Conservation (phyloP, 139 green algal species). For the Nannochloris sp. region DNA sequence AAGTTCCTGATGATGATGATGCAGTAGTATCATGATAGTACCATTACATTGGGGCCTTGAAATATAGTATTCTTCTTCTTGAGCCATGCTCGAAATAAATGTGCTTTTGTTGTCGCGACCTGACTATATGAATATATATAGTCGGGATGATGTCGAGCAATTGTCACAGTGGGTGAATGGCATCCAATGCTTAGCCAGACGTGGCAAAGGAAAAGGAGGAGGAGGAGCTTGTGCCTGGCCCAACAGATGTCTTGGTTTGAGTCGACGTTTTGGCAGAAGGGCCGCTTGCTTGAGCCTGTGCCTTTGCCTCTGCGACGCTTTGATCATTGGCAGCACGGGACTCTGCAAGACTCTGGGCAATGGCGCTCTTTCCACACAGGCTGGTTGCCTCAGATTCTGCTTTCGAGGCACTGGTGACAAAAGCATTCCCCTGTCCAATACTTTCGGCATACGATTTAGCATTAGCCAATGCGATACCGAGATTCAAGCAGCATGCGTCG, state of each 20-base stretch:
- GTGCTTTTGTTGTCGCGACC: no score
- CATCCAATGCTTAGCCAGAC: neutral
- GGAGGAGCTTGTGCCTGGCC: neutral
- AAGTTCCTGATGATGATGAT: slow-evolving; percentile 14
- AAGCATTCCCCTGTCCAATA: slow-evolving; percentile 3
- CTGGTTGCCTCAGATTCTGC: slow-evolving; percentile 2
- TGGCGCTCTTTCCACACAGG: neutral
- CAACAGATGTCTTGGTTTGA: slow-evolving; percentile 6
- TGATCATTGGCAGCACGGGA: neutral
- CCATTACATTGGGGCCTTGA: no score
- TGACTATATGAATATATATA: no score
- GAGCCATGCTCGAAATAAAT: no score
- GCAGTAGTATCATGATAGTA: no score
- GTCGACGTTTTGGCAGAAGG: neutral
- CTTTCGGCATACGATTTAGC: neutral
- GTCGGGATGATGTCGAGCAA: no score
- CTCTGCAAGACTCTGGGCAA: slow-evolving; percentile 5
- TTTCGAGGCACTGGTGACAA: neutral
- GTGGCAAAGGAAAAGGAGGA: slow-evolving; percentile 6
- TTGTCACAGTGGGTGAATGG: no score
- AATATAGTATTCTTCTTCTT: no score
- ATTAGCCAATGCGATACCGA: neutral
- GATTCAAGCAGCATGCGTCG: slow-evolving; percentile 7
- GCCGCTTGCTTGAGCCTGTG: neutral
- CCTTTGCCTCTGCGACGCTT: neutral